A percentile compares a stretch with the other conserved stretches of the same genome.
Evolutionary conservation across 352 stramenopile species (phyloP).

Genomic region (Phytophthora citricola): DNA sequence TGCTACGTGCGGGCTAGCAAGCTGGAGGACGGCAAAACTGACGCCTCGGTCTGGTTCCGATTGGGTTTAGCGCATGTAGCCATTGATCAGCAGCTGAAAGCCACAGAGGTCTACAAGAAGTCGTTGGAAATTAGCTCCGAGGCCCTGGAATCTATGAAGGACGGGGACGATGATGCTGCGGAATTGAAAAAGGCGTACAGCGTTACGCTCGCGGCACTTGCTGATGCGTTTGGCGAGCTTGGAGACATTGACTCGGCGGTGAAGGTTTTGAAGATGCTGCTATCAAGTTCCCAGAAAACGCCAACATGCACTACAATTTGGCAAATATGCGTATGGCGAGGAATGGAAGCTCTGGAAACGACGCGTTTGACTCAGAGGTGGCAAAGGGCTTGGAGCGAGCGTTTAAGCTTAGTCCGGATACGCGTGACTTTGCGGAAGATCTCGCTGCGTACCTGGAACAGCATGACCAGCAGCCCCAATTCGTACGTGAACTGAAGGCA

Average conservation of each 20-base stretch:
- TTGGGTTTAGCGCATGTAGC: constrained; percentile 48
- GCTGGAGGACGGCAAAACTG: constrained; percentile 32
- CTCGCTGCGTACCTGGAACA: constrained; percentile 49
- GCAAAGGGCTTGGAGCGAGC: constrained; percentile 48
- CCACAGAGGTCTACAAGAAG: constrained; percentile 45
- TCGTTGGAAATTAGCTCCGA: constrained; percentile 39
- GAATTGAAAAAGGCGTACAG: constrained; percentile 53
- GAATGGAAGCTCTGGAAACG: constrained; percentile 25
- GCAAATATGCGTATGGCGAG: constrained; percentile 71
- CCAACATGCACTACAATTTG: constrained; percentile 76
- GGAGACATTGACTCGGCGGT: constrained; percentile 62
- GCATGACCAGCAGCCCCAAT: constrained; percentile 23
- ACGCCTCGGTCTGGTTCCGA: constrained; percentile 67
- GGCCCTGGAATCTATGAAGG: constrained; percentile 21
- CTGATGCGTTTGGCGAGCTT: constrained; percentile 58
- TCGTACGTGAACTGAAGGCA: constrained; percentile 26
- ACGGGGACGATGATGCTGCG: constrained; percentile 15
- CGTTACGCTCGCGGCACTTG: constrained; percentile 61
- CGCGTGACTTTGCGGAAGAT: constrained; percentile 59
- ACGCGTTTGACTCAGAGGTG: constrained; percentile 34
- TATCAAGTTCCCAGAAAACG: constrained; percentile 42
- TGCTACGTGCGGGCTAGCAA: constrained; percentile 49
- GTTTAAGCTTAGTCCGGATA: constrained; percentile 49
- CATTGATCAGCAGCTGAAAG: constrained; percentile 40
- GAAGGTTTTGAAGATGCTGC: constrained; percentile 47